A percentile compares a stretch with the other conserved stretches of the same genome.
Evolutionary conservation across 2,329 filamentous ascomycete species (phyloP).

Genomic region (Trichoderma koningiopsis): DNA sequence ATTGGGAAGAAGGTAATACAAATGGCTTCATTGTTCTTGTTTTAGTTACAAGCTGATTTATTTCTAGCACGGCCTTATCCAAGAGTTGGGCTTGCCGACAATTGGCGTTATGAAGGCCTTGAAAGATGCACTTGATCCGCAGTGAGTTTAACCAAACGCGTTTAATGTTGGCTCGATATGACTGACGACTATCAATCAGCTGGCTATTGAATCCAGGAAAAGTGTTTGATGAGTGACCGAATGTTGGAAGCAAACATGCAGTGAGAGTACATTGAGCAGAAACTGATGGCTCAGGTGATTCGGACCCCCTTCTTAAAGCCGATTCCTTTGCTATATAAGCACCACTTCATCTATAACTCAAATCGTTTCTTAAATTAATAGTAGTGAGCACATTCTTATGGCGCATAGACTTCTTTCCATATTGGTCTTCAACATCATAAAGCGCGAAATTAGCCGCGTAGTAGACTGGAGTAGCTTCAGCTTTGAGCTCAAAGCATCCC

Average conservation of each 20-base stretch:
- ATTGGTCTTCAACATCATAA: not conserved
- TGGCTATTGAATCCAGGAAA: slow-evolving; percentile 73
- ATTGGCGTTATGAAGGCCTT: slow-evolving; percentile 68
- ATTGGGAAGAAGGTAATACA: slow-evolving; percentile 67
- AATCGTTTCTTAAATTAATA: not conserved
- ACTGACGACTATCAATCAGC: slow-evolving; percentile 34
- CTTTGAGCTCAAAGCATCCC: not conserved
- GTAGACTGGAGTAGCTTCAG: not conserved
- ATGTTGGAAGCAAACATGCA: not conserved
- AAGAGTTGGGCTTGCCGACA: slow-evolving; percentile 64
- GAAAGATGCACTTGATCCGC: slow-evolving; percentile 64
- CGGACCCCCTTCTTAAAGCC: not conserved
- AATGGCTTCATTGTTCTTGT: slow-evolving; percentile 33
- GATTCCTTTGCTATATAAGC: not conserved
- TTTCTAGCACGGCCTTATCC: slow-evolving; percentile 52
- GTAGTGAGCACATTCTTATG: not conserved
- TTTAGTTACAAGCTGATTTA: not conserved
- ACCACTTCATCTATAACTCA: not conserved
- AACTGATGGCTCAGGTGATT: not conserved
- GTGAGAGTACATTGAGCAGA: not conserved
- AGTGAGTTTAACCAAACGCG: slow-evolving; percentile 30
- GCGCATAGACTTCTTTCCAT: not conserved
- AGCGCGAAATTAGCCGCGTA: not conserved
- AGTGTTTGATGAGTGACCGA: slow-evolving; percentile 56
- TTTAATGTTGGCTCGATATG: not conserved